Base-by-base conservation (phyloP, 2,329 filamentous ascomycete species). In the Phyllosticta citrichinensis region DNA sequence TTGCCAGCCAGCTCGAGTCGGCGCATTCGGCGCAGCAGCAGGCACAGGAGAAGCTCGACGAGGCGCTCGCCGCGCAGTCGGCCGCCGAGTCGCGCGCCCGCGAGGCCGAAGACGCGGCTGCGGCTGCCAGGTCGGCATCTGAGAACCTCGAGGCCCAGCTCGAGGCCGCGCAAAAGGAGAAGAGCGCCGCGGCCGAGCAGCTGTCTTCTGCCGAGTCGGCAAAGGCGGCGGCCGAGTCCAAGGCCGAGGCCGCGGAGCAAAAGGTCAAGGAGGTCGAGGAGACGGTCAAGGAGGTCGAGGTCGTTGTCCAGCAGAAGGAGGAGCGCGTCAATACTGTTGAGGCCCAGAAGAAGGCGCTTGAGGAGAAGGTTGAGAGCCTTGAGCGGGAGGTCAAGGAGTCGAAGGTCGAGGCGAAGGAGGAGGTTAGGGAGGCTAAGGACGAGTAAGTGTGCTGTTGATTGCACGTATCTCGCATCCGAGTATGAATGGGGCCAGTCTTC, bases 291-390 rank as follows among this genome's bases (percentile, higher is more conserved):
- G n/a, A 56, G 12, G 40, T 60, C n/a, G 30, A 60, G 53, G 35
- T 27, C 5, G 56, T 51, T 14, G 56, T 57, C 3, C 52, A 58
- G 61, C 40, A 58, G 56, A 56, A 59, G 3, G 65, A 71, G 58
- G 68, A 66, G 25, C 60, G 64, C 57, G 64, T 68, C 27, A 63
- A 66, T 35, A 65, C 67, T n/a, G 64, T 67, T 22, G 63, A 65
- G 4, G 62, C 65, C 6, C 66, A 67, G 6, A 47, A 62, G 62
- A 64, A 66, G 62, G 63, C 64, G 12, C 55, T 62, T 17, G 60
- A 62, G 60, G 55, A 58, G 33, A 57, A 52, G 51, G 17, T 62
- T 19, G 60, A 57, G 17, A 56, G 33, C 5, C 52, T 55, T 1
- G 40, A 47, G 50, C 55, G 55, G 64, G 64, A 68, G 56, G 65